A percentile compares a stretch with the other conserved stretches of the same genome.
These are phyloP conservation scores for Anthoceros angustus DNA, from an alignment of 225 moss, liverwort and hornwort species.

Conservation along the genomic window DNA sequence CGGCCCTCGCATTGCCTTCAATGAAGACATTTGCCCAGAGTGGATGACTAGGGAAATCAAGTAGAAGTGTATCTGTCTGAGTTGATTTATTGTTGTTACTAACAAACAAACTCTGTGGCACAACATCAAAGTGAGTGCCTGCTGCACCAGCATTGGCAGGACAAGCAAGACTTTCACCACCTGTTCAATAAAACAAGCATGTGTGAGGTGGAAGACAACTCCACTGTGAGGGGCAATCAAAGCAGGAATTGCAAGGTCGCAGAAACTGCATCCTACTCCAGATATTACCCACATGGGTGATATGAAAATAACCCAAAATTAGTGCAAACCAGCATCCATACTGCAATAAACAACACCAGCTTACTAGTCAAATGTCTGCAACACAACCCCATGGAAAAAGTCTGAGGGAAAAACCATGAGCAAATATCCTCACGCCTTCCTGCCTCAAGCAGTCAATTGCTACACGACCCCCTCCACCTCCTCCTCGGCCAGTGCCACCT, in stretches of 20 bases:
- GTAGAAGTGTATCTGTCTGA: constrained; percentile 62
- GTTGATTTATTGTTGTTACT: constrained; percentile 65
- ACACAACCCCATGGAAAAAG: background rate
- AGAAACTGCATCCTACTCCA: background rate
- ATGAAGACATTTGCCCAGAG: constrained; percentile 73
- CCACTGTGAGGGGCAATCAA: background rate
- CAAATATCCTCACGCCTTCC: constrained; percentile 53
- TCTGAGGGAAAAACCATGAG: constrained; percentile 31
- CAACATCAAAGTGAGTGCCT: constrained; percentile 70
- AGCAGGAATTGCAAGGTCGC: background rate
- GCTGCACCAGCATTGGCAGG: constrained; percentile 66
- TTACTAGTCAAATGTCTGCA: background rate
- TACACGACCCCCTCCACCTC: constrained; percentile 84
- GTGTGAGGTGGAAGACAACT: background rate
- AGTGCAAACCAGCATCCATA: background rate
- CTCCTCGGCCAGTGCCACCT: constrained; percentile 76
- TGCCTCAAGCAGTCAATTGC: constrained; percentile 39
- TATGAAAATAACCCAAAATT: too few species aligned
- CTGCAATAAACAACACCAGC: background rate
- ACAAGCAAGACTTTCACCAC: constrained; percentile 68
- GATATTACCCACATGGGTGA: too few species aligned
- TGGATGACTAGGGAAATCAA: constrained; percentile 83
- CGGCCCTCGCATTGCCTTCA: constrained; percentile 60
- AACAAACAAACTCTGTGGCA: constrained; percentile 57
- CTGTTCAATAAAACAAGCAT: constrained; percentile 19